Evolutionary conservation across 108 stramenopile species (phyloP).

Genomic region (Stephanodiscus triporus): DNA sequence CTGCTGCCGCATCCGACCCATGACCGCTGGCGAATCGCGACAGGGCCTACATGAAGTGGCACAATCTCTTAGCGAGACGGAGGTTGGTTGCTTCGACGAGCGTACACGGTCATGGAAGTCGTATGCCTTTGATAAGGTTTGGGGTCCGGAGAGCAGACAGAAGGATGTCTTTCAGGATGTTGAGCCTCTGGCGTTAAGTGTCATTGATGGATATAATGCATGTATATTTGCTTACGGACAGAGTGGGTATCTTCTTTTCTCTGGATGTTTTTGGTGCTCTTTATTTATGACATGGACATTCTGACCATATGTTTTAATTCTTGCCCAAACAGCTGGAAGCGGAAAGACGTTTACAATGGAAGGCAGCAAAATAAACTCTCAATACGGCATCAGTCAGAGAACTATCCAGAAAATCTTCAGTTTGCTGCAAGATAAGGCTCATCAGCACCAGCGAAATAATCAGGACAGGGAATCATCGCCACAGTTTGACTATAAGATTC

Average conservation of each 20-base stretch:
- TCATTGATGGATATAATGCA: conserved; percentile 97
- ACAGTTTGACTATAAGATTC: conserved; percentile 59
- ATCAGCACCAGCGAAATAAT: conserved; percentile 58
- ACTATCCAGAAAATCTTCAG: conserved; percentile 91
- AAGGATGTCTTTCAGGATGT: conserved; percentile 93
- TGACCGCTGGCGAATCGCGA: conserved; percentile 72
- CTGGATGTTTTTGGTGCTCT: not conserved
- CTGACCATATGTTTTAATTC: not conserved
- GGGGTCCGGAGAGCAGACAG: conserved; percentile 91
- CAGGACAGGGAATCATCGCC: conserved; percentile 19
- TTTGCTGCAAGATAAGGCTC: conserved; percentile 69
- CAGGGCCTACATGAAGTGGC: conserved; percentile 72
- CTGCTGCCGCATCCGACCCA: conserved; percentile 88
- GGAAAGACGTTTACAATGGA: conserved; percentile 94
- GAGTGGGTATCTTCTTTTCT: conserved; percentile 33
- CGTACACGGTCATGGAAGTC: conserved; percentile 85
- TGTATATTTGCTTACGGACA: conserved; percentile 99
- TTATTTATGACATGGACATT: not conserved
- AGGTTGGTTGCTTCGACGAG: conserved; percentile 85
- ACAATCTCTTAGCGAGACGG: conserved; percentile 87
- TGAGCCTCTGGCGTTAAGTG: conserved; percentile 90
- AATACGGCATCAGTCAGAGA: conserved; percentile 86
- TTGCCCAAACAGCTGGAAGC: conserved; percentile 56
- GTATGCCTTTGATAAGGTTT: conserved; percentile 94
- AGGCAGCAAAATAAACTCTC: conserved; percentile 64